Conservation (phyloP, 371 early-diverging fungal species). For the Mortierella sp. region DNA sequence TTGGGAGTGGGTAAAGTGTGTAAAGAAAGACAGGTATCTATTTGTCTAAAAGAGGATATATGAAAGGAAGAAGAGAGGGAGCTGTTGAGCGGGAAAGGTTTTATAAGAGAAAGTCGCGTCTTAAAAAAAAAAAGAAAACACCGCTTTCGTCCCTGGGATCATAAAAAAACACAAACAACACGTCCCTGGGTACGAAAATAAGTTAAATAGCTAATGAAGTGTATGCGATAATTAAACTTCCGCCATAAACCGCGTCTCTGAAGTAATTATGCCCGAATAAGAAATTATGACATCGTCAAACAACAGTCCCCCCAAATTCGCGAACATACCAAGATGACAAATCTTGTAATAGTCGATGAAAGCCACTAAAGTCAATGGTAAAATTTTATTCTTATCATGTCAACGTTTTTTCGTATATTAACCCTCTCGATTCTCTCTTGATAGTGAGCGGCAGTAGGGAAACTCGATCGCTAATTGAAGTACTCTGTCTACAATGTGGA, state of each 20-base stretch:
- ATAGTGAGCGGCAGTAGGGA: no score
- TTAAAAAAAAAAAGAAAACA: conserved; percentile 1
- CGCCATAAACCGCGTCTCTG: neutral
- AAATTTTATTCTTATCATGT: no score
- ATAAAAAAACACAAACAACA: conserved; percentile 6
- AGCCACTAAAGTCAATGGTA: no score
- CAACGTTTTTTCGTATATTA: no score
- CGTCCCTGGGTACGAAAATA: neutral
- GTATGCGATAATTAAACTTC: neutral
- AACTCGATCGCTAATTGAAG: no score
- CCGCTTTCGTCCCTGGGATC: neutral
- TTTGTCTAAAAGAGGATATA: conserved; percentile 29
- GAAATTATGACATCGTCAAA: conserved; percentile 8
- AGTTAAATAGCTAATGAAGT: neutral
- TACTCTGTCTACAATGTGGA: no score
- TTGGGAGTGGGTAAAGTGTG: neutral
- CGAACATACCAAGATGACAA: neutral
- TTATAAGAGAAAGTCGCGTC: conserved; percentile 6
- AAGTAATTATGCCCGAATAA: conserved; percentile 12
- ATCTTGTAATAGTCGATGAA: neutral
- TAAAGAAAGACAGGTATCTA: neutral
- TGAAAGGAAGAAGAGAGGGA: conserved; percentile 20
- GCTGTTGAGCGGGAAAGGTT: neutral
- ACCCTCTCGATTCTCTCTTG: no score
- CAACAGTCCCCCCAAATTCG: neutral